A percentile compares a stretch with the other conserved stretches of the same genome.
These are phyloP conservation scores for Bonia amplexicaulis DNA, from an alignment of 176 grass and related monocot species.

Conservation along the genomic window DNA sequence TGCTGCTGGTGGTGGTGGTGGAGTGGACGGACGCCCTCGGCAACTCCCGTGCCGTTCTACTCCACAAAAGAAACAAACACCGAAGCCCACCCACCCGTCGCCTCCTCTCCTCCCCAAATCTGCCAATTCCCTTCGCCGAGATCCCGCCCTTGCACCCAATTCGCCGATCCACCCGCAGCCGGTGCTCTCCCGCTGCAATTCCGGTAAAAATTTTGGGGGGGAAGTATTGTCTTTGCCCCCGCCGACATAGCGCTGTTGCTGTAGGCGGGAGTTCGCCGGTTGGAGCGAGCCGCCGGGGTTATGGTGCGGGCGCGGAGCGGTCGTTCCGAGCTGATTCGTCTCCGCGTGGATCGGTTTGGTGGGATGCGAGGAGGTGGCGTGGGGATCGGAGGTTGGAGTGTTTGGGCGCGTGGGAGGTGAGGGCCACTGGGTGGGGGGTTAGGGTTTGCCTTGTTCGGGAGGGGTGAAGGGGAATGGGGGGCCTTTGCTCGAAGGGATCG, in stretches of 20 bases:
- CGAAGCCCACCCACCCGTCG: slow-evolving; percentile 4
- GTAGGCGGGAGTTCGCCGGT: background rate
- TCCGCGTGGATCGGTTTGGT: slow-evolving; percentile 3
- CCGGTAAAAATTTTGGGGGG: background rate
- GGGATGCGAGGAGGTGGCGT: background rate
- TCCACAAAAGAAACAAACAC: background rate
- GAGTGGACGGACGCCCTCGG: slow-evolving; percentile 1
- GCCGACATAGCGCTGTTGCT: slow-evolving; percentile 3
- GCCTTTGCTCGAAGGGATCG: slow-evolving; percentile 74
- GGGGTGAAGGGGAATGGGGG: slow-evolving; percentile 46
- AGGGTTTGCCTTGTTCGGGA: slow-evolving; percentile 12
- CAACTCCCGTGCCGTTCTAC: slow-evolving; percentile 20
- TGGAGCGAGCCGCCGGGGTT: background rate
- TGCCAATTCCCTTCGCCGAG: background rate
- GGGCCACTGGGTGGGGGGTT: background rate
- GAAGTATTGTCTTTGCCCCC: background rate
- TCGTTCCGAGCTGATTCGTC: slow-evolving; percentile 8
- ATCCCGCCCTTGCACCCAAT: background rate
- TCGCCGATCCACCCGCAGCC: slow-evolving; percentile 9
- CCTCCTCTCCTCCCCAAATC: slow-evolving; percentile 2
- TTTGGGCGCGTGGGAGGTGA: slow-evolving; percentile 1
- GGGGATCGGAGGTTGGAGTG: slow-evolving; percentile 23
- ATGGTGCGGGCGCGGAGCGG: background rate
- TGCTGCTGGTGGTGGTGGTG: background rate
- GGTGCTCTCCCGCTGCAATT: background rate